A percentile compares a stretch with the other conserved stretches of the same genome.
These are phyloP conservation scores for Boletus pseudo-olivaceus DNA, from an alignment of 768 basidiomycete species.

Conservation along the genomic window DNA sequence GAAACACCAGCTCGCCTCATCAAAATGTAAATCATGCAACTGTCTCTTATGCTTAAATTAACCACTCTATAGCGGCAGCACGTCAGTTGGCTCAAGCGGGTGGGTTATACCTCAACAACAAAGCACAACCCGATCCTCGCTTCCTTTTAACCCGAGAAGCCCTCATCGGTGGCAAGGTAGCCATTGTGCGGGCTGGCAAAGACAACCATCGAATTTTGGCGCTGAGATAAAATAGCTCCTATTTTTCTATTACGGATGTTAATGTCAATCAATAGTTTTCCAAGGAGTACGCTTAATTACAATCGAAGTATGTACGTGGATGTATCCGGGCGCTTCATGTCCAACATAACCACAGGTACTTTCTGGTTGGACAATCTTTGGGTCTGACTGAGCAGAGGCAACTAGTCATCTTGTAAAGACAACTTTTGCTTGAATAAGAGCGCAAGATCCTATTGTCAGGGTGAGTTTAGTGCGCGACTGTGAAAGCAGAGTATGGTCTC, in stretches of 20 bases:
- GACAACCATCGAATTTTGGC: constrained; percentile 62
- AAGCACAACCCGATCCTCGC: constrained; percentile 47
- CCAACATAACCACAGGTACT: background rate
- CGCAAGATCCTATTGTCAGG: constrained; percentile 24
- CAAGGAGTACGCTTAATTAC: constrained; percentile 3
- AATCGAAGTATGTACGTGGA: background rate
- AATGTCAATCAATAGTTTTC: background rate
- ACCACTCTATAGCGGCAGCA: constrained; percentile 53
- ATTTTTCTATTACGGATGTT: background rate
- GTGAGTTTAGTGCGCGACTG: background rate
- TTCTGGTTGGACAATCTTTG: background rate
- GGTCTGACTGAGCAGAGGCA: background rate
- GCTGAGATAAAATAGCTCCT: constrained; percentile 19
- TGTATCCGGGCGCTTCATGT: background rate
- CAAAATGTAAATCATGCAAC: constrained; percentile 50
- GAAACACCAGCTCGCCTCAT: constrained; percentile 53
- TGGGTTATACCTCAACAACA: constrained; percentile 73
- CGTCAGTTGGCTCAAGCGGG: constrained; percentile 56
- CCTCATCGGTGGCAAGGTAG: constrained; percentile 60
- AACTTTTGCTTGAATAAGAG: constrained; percentile 6
- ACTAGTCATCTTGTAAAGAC: background rate
- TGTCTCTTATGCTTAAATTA: constrained; percentile 1
- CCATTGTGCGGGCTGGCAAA: constrained; percentile 71
- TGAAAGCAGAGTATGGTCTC: background rate
- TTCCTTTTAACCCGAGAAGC: constrained; percentile 40